These are phyloP conservation scores for Paraphoma chrysanthemicola DNA, from an alignment of 2,329 filamentous ascomycete genomes.

Conservation along the genomic window DNA sequence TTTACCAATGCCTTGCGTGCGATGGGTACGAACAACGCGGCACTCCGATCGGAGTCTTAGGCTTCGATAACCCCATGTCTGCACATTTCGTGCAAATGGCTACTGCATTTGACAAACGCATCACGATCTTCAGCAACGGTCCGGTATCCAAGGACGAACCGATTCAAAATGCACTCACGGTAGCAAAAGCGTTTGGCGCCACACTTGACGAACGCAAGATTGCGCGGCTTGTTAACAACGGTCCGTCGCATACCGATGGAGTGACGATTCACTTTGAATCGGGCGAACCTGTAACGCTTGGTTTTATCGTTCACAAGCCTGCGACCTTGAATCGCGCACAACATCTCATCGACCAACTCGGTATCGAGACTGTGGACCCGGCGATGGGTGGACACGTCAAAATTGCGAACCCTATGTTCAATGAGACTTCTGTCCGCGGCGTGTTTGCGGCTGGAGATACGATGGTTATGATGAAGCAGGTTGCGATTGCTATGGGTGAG, in stretches of 20 bases:
- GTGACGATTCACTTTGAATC: slow-evolving; percentile 38
- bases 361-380: slow-evolving; percentile 48
- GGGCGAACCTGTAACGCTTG: slow-evolving; percentile 31
- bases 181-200: slow-evolving; percentile 27
- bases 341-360: slow-evolving; percentile 39
- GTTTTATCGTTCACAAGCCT: slow-evolving; percentile 36
- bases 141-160: slow-evolving; percentile 10
- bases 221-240: slow-evolving; percentile 34
- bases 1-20: slow-evolving; percentile 67
- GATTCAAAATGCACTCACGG: slow-evolving; percentile 28
- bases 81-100: slow-evolving; percentile 37
- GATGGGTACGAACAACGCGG: slow-evolving; percentile 66
- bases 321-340: slow-evolving; percentile 39
- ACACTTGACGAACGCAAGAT: slow-evolving; percentile 35
- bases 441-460: slow-evolving; percentile 63
- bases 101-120: slow-evolving; percentile 25
- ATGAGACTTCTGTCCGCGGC: slow-evolving; percentile 58
- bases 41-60: slow-evolving; percentile 35
- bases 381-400: slow-evolving; percentile 53
- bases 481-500: slow-evolving; percentile 37
- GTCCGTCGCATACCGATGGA: slow-evolving; percentile 28
- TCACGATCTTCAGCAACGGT: slow-evolving; percentile 39
- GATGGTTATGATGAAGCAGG: slow-evolving; percentile 41
- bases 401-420: slow-evolving; percentile 52
- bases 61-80: slow-evolving; percentile 26